A percentile compares a stretch with the other conserved stretches of the same genome.
phyloP scores from a whole-genome alignment of 1,284 basidiomycete genomes.

The Athelia sp. region DNA sequence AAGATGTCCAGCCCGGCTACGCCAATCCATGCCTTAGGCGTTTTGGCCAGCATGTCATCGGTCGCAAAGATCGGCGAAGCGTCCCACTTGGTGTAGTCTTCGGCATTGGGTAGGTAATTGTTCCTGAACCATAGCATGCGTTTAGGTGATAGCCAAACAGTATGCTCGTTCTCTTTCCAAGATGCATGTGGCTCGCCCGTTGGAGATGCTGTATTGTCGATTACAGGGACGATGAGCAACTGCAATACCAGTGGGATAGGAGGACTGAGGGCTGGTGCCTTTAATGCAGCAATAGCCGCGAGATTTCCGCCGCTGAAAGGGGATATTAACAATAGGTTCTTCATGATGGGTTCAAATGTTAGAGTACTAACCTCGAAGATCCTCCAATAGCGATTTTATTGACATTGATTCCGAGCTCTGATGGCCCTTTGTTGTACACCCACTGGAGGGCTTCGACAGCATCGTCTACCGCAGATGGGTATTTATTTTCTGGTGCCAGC shows the following conservation, averaged over 20 bases:
- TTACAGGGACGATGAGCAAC: slow-evolving; percentile 66
- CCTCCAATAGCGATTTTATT: slow-evolving; percentile 54
- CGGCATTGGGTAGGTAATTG: slow-evolving; percentile 60
- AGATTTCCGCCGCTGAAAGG: slow-evolving; percentile 62
- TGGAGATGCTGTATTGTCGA: slow-evolving; percentile 57
- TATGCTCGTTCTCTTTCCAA: slow-evolving; percentile 56
- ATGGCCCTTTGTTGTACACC: slow-evolving; percentile 42
- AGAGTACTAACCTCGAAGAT: slow-evolving; percentile 51
- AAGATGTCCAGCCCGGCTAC: slow-evolving; percentile 67
- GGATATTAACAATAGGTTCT: neutral
- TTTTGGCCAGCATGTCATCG: slow-evolving; percentile 41
- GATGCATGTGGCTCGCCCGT: slow-evolving; percentile 36
- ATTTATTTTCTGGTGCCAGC: slow-evolving; percentile 69
- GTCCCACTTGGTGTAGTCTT: slow-evolving; percentile 60
- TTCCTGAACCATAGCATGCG: slow-evolving; percentile 72
- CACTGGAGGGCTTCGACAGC: slow-evolving; percentile 63
- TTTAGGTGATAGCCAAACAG: slow-evolving; percentile 53
- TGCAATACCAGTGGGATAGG: slow-evolving; percentile 59
- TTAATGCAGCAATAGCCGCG: slow-evolving; percentile 61
- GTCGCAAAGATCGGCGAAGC: slow-evolving; percentile 68
- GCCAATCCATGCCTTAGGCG: slow-evolving; percentile 58
- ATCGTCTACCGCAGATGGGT: slow-evolving; percentile 73
- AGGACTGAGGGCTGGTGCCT: slow-evolving; percentile 44
- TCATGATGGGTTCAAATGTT: neutral
- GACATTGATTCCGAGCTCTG: slow-evolving; percentile 34